Evolutionary conservation across 371 early-diverging fungal genomes (phyloP).

Genomic region (Mortierella sp.): DNA sequence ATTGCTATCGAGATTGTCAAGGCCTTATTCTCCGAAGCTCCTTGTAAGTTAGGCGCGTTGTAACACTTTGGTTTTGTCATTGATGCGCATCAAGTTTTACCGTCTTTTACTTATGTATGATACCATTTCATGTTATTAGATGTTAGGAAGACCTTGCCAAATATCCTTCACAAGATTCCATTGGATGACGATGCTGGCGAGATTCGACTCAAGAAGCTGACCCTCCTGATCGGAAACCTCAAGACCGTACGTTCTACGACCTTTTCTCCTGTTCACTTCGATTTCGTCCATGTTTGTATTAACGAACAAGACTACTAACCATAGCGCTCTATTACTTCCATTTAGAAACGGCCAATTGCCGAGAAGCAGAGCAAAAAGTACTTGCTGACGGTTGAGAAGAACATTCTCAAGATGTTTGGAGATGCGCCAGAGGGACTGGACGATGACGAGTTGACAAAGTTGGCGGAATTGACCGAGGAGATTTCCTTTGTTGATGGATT

Average conservation of each 20-base stretch:
- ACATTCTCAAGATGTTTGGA: slow-evolving; percentile 52
- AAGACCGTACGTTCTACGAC: slow-evolving; percentile 28
- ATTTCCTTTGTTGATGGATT: slow-evolving; percentile 32
- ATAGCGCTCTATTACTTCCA: not conserved
- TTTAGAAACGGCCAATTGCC: slow-evolving; percentile 37
- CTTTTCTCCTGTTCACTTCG: not conserved
- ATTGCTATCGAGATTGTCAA: slow-evolving; percentile 48
- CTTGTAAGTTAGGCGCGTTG: slow-evolving; percentile 12
- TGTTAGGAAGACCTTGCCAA: slow-evolving; percentile 26
- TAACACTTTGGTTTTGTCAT: not conserved
- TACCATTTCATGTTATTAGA: slow-evolving; percentile 3
- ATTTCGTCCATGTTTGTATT: not conserved
- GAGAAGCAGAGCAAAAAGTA: slow-evolving; percentile 42
- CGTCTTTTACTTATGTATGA: not conserved
- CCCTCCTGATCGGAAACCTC: slow-evolving; percentile 45
- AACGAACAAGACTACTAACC: not conserved
- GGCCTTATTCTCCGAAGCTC: slow-evolving; percentile 36
- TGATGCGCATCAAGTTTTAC: not conserved
- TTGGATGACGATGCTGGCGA: slow-evolving; percentile 51
- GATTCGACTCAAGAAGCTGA: slow-evolving; percentile 43
- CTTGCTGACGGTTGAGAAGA: slow-evolving; percentile 41
- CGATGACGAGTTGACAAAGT: slow-evolving; percentile 45
- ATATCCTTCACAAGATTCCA: slow-evolving; percentile 39
- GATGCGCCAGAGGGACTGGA: slow-evolving; percentile 48
- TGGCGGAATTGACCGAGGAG: slow-evolving; percentile 43